Percentiles rank a stretch among this genome's conserved stretches.
phyloP scores from a whole-genome alignment of 441 rosid genomes.

The Hura crepitans region DNA sequence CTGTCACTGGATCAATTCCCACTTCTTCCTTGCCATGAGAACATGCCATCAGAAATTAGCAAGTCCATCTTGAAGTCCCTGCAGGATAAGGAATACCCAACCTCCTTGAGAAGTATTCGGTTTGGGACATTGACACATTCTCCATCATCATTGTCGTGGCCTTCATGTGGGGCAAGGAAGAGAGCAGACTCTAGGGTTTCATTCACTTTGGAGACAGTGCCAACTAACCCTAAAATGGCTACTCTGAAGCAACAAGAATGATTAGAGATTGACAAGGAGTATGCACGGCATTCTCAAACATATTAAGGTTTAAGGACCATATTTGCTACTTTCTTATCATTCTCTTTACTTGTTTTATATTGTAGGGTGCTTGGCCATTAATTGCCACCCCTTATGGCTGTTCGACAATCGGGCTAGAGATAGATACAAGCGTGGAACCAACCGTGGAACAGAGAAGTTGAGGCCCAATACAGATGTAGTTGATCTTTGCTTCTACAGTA shows the following conservation, averaged over 20 bases:
- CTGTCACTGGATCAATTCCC: slow-evolving; percentile 49
- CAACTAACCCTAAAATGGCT: slow-evolving; percentile 10
- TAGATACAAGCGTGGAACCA: background rate
- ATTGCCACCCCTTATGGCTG: slow-evolving; percentile 12
- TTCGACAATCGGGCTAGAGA: background rate
- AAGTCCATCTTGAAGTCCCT: slow-evolving; percentile 18
- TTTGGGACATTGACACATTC: slow-evolving; percentile 29
- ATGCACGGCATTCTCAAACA: slow-evolving; percentile 23
- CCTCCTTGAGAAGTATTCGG: slow-evolving; percentile 9
- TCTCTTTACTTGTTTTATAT: slow-evolving; percentile 6
- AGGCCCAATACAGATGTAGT: background rate
- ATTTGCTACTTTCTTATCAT: background rate
- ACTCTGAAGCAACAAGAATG: slow-evolving; percentile 21
- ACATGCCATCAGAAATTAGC: slow-evolving; percentile 19
- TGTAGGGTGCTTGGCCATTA: slow-evolving; percentile 26
- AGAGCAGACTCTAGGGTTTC: slow-evolving; percentile 23
- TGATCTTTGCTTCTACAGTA: background rate
- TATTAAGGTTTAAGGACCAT: background rate
- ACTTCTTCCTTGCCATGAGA: slow-evolving; percentile 35
- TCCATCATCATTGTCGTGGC: slow-evolving; percentile 11
- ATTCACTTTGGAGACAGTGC: slow-evolving; percentile 19
- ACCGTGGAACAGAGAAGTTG: background rate
- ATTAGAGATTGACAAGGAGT: slow-evolving; percentile 27
- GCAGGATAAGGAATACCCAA: slow-evolving; percentile 15
- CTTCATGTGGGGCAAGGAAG: slow-evolving; percentile 19